phyloP scores from a whole-genome alignment of 2,329 filamentous ascomycete species.

The Penicillium sp. region DNA sequence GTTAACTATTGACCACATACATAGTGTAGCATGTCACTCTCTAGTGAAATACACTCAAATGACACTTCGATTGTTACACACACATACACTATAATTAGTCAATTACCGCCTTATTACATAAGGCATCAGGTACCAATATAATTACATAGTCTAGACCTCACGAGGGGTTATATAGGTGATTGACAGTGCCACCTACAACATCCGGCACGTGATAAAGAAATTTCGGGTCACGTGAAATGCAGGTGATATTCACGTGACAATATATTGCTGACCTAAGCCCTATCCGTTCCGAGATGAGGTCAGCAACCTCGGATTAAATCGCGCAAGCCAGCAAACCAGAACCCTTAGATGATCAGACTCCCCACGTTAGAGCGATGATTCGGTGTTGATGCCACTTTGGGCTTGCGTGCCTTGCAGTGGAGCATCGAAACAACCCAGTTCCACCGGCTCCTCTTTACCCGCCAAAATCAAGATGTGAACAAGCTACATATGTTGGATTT shows the following conservation, averaged over 20 bases:
- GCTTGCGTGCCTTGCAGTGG: constrained; percentile 12
- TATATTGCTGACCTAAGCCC: background rate
- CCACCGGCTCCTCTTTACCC: background rate
- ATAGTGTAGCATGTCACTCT: too few species aligned
- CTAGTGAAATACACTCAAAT: too few species aligned
- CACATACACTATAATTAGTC: background rate
- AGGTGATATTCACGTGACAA: constrained; percentile 17
- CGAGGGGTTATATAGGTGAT: too few species aligned
- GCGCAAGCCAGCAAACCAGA: constrained; percentile 6
- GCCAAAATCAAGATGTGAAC: constrained; percentile 1
- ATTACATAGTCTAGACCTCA: too few species aligned
- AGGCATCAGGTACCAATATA: background rate
- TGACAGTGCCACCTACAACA: background rate
- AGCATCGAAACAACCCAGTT: background rate
- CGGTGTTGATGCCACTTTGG: background rate
- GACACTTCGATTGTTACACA: too few species aligned
- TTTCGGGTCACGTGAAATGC: background rate
- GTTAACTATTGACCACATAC: too few species aligned
- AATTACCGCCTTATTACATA: background rate
- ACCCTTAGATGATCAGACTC: background rate
- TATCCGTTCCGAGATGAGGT: background rate
- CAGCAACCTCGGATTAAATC: constrained; percentile 10
- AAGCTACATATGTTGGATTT: background rate
- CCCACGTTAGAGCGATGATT: constrained; percentile 8
- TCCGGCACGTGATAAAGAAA: background rate